Evolutionary conservation across 768 basidiomycete species (phyloP), one percentile per base, ranked within the genome.

Genomic region (Suillus decipiens): DNA sequence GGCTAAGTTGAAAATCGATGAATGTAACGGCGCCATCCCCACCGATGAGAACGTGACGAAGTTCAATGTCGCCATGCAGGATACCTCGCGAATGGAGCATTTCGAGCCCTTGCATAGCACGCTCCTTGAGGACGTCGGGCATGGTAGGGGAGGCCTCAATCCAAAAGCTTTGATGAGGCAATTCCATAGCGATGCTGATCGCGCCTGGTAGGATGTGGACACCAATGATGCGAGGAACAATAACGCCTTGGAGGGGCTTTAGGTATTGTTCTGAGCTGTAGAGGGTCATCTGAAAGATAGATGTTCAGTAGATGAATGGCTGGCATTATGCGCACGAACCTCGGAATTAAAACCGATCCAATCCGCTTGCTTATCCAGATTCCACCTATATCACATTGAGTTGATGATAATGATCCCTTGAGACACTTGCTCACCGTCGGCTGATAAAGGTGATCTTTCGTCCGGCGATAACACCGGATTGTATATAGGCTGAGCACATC

Each of bases 161-260:
- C 86, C 88, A 88, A 71, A 87, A 85, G 8, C 79, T 78, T 17
- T 73, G 75, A 66, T 88, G 85, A 1, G 88, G 88, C 17, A 82
- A 74, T 66, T 83, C 84, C 79, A 86, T 82, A 14, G 81, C 77
- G 34, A 77, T 53, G 67, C 78, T 78, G 53, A 83, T 73, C 11
- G 73, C 68, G 57, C 75, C 75, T 33, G 78, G 68, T 64, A 74
- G 71, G 24, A 77, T 64, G 70, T 81, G 81, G 24, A 84, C 77
- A 45, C 81, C 81, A 56, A 89, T 85, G 61, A 89, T 70, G 43
- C 75, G 69, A 0, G 87, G 85, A 5, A 88, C 80, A 2, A 84
- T 75, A 17, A 72, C 71, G 22, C 86, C 87, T 69, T 87, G 86
- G 0, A 87, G 76, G 1, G 79, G 69, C 43, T 75, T 76, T 53